Base-by-base conservation (phyloP, 208 protist genomes). In the Wallacemonas sp. region DNA sequence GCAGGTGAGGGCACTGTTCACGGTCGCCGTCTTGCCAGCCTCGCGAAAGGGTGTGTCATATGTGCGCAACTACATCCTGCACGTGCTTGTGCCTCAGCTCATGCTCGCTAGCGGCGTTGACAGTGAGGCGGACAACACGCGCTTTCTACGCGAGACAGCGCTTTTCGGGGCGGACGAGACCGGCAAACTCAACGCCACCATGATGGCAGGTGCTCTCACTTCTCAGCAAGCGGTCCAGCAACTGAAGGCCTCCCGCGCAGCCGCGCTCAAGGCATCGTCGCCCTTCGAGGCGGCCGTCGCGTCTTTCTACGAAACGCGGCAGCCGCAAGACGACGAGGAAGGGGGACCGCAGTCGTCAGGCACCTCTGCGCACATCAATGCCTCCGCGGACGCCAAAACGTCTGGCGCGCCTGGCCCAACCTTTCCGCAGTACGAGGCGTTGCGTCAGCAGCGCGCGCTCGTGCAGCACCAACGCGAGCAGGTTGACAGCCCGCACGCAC, bases 21-120 rank as follows among this genome's bases (percentile, higher is more conserved):
- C 57, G n/a, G 67, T 96, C 13, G 78, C 81, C 29, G 76, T 77
- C 22, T 78, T 96, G 3, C 85, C 83, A 9, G 63, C 81, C 22
- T 69, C 71, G 32, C 73, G 88, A 53, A 62, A 79, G 19, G 91
- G 91, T 32, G 78, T 96, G 13, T 89, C 85, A 5, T 96, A 92
- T 71, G 85, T 85, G 37, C 80, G 91, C 10, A 94, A 96, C 73
- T 83, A 91, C 70, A 94, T 96, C 52, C 71, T 96, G 10, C 79
- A 78, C 36, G 76, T 86, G 38, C 76, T 96, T 12, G 91, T 79
- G 3, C 85, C 89, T 1, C 68, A 54, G 13, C 27, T 63, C 15
- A 84, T 93, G 73, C 58, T 76, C 17, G 69, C 21, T 3, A 63
- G 68, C 44, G 75, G 71, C 0, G 48, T 84, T 9, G 81, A 87